phyloP scores from a whole-genome alignment of 2,329 filamentous ascomycete genomes.

The Pyricularia sp. region DNA sequence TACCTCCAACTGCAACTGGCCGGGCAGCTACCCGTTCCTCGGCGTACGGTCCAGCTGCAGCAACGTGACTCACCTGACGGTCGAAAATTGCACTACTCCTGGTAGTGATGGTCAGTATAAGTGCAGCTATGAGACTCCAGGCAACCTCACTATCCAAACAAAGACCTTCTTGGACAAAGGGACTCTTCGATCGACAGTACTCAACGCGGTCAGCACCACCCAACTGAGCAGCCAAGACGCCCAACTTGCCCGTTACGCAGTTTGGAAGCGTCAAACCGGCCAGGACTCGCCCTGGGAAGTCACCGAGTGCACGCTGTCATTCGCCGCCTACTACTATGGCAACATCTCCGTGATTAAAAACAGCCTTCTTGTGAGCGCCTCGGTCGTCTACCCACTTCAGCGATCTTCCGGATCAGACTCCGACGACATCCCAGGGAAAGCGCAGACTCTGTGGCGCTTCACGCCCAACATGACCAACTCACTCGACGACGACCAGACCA shows the following conservation, averaged over 20 bases:
- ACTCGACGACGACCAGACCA: not conserved
- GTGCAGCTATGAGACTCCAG: not conserved
- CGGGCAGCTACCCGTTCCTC: constrained; percentile 1
- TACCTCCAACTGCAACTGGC: constrained; percentile 2
- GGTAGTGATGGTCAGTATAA: not conserved
- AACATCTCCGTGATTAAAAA: not conserved
- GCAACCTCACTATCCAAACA: not conserved
- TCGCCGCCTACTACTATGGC: constrained; percentile 1
- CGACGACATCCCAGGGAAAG: not conserved
- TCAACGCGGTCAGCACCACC: not conserved
- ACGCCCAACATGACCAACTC: not conserved
- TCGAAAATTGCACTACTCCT: not conserved
- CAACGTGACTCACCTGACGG: constrained; percentile 1
- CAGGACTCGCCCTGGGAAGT: not conserved
- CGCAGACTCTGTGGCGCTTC: not conserved
- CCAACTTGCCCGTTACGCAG: not conserved
- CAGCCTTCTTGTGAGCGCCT: not conserved
- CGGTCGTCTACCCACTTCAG: not conserved
- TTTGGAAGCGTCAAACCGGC: not conserved
- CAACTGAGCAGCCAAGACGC: not conserved
- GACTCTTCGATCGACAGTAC: not conserved
- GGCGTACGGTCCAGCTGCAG: not conserved
- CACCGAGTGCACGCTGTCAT: constrained; percentile 2
- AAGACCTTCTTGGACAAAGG: not conserved
- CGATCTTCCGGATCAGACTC: not conserved